Percentiles rank a stretch among this genome's conserved stretches.
phyloP scores from a whole-genome alignment of 176 grass and related monocot species.

The Areca catechu region DNA sequence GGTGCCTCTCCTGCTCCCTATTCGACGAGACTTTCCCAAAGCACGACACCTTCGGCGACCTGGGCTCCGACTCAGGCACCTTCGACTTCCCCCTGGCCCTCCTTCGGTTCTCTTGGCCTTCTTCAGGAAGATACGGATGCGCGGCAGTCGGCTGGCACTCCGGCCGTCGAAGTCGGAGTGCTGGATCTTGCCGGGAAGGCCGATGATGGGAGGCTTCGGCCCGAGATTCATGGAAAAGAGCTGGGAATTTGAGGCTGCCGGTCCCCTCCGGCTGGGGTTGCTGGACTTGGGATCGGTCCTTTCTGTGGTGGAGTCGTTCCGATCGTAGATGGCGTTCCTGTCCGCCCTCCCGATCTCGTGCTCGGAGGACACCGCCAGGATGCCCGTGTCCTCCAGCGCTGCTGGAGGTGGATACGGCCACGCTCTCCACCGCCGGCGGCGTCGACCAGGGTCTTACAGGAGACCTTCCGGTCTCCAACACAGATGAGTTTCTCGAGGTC shows the following conservation, averaged over 20 bases:
- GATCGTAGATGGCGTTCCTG: conserved; percentile 75
- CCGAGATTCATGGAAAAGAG: background rate
- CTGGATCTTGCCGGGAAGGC: conserved; percentile 48
- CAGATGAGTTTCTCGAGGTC: conserved; percentile 15
- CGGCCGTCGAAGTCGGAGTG: conserved; percentile 21
- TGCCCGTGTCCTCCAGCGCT: conserved; percentile 31
- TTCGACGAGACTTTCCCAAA: conserved; percentile 86
- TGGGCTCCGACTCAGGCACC: conserved; percentile 48
- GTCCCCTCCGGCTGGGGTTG: conserved; percentile 23
- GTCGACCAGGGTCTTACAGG: conserved; percentile 31
- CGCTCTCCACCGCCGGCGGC: conserved; percentile 27
- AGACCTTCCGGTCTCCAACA: background rate
- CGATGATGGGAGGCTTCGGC: conserved; percentile 45
- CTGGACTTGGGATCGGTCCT: conserved; percentile 85
- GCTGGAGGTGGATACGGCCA: conserved; percentile 8
- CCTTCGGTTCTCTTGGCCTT: conserved; percentile 23
- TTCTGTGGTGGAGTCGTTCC: conserved; percentile 92
- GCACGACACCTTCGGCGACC: conserved; percentile 96
- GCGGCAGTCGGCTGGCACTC: conserved; percentile 32
- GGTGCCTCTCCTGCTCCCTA: conserved; percentile 40
- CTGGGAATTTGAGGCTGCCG: no score
- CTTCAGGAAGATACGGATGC: conserved; percentile 53
- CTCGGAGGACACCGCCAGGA: conserved; percentile 72
- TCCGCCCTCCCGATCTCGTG: conserved; percentile 56
- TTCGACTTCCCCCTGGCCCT: conserved; percentile 5